Base-by-base conservation (phyloP, 371 early-diverging fungal genomes). In the Batkoa obscura region DNA sequence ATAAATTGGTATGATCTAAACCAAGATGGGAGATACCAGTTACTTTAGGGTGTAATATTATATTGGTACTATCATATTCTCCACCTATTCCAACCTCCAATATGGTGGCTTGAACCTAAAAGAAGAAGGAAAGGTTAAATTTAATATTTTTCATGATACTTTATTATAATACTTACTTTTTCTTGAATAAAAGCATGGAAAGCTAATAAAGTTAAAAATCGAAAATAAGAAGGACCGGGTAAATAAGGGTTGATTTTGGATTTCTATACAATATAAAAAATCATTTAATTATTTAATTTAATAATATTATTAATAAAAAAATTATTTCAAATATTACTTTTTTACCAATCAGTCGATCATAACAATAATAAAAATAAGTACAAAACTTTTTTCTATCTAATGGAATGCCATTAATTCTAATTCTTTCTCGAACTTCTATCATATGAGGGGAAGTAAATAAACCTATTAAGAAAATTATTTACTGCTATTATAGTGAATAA, bases 391-490 rank as follows among this genome's bases (percentile, higher is more conserved):
- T 78, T 49, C 80, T 72, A 8, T 75, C 70, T 2, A 97, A 66
- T 2, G 94, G 92, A 17, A 52, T 63, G 0, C 95, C 94, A 63
- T 94, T 75, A 64, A 95, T 86, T 45, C 92, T 75, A 56, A 97
- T 93, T 33, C 98, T 77, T 65, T 97, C 98, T 33, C 94, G 80
- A 10, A 88, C 93, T 54, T 88, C 80, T 43, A 86, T 75, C 60
- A 96, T 62, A 63, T 96, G 97, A 15, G 97, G 97, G 0, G 93
- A 92, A 4, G 95, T 91, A 62, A 79, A 97, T 39, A 94, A 65
- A 5, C 88, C 88, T 66, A 69, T 49, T 6, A 23, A 23, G 23
- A 10, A 10, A 10, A 59, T 2, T 15, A 30, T 39, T 48, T 15
- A 23, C 23, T 23, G 23, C 23, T 23, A 23, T 23, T 23, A 23